Evolutionary conservation across 2,329 filamentous ascomycete genomes (phyloP).

Genomic region (Aspergillus novofumigatus): DNA sequence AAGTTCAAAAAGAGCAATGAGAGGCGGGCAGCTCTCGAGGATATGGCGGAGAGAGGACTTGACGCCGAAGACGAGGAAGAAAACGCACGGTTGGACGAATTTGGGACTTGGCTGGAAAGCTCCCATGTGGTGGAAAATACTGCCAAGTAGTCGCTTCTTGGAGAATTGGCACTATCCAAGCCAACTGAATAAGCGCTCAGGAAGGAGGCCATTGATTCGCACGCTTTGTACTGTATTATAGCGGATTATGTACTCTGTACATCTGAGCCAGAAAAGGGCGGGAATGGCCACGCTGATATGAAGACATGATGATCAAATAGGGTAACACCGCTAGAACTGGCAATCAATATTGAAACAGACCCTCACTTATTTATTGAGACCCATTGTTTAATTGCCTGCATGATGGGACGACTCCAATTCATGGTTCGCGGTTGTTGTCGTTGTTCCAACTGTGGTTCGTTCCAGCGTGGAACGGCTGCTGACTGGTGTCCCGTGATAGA

Average conservation of each 20-base stretch:
- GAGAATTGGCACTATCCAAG: background rate
- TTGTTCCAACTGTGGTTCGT: conserved; percentile 24
- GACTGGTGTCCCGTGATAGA: conserved; percentile 7
- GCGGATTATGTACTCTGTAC: background rate
- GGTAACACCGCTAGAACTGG: background rate
- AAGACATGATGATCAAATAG: background rate
- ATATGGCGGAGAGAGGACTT: conserved; percentile 45
- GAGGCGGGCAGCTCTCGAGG: conserved; percentile 41
- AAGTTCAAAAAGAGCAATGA: conserved; percentile 64
- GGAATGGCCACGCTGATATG: background rate
- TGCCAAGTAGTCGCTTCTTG: conserved; percentile 17
- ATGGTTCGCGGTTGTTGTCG: conserved; percentile 5
- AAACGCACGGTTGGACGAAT: conserved; percentile 42
- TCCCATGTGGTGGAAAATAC: conserved; percentile 21
- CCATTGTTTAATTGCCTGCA: background rate
- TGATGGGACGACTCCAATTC: background rate
- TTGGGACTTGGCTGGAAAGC: conserved; percentile 46
- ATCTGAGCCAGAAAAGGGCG: background rate
- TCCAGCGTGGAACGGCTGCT: conserved; percentile 12
- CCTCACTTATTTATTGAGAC: background rate
- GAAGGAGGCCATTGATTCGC: background rate
- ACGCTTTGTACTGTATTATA: background rate
- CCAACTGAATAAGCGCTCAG: background rate
- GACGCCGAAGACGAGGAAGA: conserved; percentile 44
- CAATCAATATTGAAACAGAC: background rate